Base-by-base conservation (phyloP, 1,284 basidiomycete species). In the Leccinum fallax region DNA sequence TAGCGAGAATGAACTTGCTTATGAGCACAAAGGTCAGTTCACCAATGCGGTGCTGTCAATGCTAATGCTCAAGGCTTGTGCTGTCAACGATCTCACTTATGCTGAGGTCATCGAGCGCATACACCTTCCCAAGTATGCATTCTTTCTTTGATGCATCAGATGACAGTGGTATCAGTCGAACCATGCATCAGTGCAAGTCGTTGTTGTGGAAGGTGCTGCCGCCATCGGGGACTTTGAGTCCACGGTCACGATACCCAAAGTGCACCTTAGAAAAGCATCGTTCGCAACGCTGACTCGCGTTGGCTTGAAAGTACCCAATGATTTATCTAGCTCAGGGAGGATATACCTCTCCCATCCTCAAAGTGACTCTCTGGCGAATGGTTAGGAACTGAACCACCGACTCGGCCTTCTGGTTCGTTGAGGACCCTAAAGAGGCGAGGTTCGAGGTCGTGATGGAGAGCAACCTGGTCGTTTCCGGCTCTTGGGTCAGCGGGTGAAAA, bases 1-100 rank as follows among this genome's bases (percentile, higher is more conserved):
- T 58, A 81, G 80, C 3, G 80, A 80, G 63, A 76, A 77, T 21
- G 85, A 65, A 46, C 19, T 49, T 0, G 70, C 70, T 15, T 71
- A 59, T 4, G 70, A 71, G 36, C 3, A 56, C 5, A 21, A 53
- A 10, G 56, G 53, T 13, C 52, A 48, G 5, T 69, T 69, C 28
- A 69, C 70, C 0, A 24, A 16, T 5, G 66, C 58, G 6, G 60
- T 72, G 19, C 56, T 72, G 55, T 7, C 40, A 21, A 30, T 16
- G n/a, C 68, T 69, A 24, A 24, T 24, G 24, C 24, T 24, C 51
- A 34, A 30, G 10, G n/a, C 16, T 1, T 48, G 10, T 26, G 26
- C 36, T 26, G 9, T 57, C 24, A 54, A 51, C 5, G 21, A 58
- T 0, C 19, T 72, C 30, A 67, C 70, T 2, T 69, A 72, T 30